phyloP scores from a whole-genome alignment of 2,329 filamentous ascomycete species.

The Xylaria sp. region DNA sequence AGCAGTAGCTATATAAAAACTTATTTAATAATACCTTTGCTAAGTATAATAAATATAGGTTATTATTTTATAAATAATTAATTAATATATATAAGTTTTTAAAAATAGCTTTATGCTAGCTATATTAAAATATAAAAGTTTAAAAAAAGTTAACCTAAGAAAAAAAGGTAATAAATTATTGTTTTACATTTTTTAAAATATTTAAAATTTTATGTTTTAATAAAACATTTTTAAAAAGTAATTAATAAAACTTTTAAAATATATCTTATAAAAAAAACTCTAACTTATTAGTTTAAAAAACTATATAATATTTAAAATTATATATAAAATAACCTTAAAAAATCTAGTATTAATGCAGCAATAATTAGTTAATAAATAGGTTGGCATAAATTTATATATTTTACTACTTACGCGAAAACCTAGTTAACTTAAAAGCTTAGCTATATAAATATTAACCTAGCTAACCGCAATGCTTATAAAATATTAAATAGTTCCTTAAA shows the following conservation, averaged over 20 bases:
- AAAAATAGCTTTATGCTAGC: background rate
- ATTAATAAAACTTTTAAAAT: background rate
- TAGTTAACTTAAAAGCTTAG: background rate
- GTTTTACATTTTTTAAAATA: background rate
- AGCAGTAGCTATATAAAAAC: background rate
- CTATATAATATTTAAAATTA: background rate
- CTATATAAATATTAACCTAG: background rate
- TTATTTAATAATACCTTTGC: background rate
- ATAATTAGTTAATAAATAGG: background rate
- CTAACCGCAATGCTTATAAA: background rate
- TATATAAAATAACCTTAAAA: background rate
- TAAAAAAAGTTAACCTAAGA: background rate
- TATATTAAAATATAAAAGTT: background rate
- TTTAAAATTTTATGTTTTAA: background rate
- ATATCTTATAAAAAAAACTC: background rate
- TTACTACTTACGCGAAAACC: background rate
- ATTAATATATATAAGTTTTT: background rate
- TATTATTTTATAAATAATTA: background rate
- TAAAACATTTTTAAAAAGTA: background rate
- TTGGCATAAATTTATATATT: background rate
- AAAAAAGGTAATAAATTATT: constrained; percentile 1
- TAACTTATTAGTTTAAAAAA: background rate
- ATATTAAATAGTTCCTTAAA: background rate
- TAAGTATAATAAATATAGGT: background rate
- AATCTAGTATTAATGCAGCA: constrained; percentile 1